These are phyloP conservation scores for Zea luxurians DNA, from an alignment of 176 grass and related monocot species.

Conservation along the genomic window DNA sequence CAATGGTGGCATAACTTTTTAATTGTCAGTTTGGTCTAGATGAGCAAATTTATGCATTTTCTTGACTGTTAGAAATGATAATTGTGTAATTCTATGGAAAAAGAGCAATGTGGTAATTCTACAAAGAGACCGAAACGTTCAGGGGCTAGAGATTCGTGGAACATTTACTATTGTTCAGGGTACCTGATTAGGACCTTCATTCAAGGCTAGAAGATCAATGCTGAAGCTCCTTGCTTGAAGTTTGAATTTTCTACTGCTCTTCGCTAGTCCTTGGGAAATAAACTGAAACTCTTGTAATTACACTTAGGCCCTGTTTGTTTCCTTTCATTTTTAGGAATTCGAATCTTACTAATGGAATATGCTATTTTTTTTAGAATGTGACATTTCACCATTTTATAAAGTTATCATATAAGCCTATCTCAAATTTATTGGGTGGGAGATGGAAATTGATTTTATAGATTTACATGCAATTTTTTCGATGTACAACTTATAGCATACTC, in stretches of 20 bases:
- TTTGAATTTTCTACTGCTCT: slow-evolving; percentile 21
- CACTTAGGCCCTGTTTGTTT: too few relatives aligned
- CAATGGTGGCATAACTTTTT: neutral
- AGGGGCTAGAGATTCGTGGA: neutral
- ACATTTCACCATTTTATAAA: too few relatives aligned
- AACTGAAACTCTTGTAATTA: neutral
- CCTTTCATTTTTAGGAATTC: too few relatives aligned
- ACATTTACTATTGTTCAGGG: neutral
- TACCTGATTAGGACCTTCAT: neutral
- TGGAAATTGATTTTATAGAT: too few relatives aligned
- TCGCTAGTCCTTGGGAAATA: neutral
- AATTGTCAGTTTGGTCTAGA: neutral
- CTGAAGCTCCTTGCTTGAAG: neutral
- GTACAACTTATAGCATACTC: too few relatives aligned
- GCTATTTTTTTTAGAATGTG: too few relatives aligned
- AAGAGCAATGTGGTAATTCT: neutral
- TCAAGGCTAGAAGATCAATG: neutral
- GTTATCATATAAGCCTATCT: too few relatives aligned
- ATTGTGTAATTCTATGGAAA: slow-evolving; percentile 14
- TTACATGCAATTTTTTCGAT: too few relatives aligned
- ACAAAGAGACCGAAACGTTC: neutral
- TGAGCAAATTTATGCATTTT: slow-evolving; percentile 16
- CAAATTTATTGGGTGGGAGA: too few relatives aligned
- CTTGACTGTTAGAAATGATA: neutral
- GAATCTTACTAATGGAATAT: too few relatives aligned